A percentile compares a stretch with the other conserved stretches of the same genome.
Evolutionary conservation across 345 rosid species (phyloP).

Genomic region (Excoecaria cochinchinensis): DNA sequence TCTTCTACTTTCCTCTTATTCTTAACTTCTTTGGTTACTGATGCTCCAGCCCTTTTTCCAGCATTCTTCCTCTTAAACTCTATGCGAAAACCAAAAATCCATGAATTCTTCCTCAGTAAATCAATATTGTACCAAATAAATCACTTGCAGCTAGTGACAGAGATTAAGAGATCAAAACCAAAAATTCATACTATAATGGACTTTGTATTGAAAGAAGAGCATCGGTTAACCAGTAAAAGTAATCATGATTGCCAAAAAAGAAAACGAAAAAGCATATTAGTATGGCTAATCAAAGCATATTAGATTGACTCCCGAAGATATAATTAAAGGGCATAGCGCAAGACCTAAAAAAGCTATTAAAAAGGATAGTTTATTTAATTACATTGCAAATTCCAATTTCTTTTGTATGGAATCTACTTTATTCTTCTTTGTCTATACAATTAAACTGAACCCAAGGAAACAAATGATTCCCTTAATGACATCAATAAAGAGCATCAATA

Average conservation of each 20-base stretch:
- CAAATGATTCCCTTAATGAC: not conserved
- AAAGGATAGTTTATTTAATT: not conserved
- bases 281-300: not conserved
- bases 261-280: not conserved
- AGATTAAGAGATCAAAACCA: not conserved
- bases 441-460: no score
- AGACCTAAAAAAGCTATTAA: not conserved
- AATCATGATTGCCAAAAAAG: not conserved
- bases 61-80: constrained; percentile 68
- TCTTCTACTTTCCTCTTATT: constrained; percentile 48
- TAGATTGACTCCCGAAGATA: not conserved
- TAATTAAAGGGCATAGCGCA: not conserved
- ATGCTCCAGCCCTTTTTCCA: constrained; percentile 53
- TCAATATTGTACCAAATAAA: not conserved
- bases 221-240: not conserved
- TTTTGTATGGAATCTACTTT: not conserved
- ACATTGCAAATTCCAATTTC: not conserved
- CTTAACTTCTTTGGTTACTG: constrained; percentile 43
- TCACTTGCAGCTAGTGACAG: not conserved
- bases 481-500: not conserved
- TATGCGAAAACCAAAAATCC: constrained; percentile 24
- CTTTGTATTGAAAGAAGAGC: not conserved
- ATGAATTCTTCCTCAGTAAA: not conserved
- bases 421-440: not conserved
- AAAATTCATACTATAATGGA: not conserved